Evolutionary conservation across 2,329 filamentous ascomycete genomes (phyloP), one percentile per base, ranked within the genome.

Genomic region (Fusarium sp.): DNA sequence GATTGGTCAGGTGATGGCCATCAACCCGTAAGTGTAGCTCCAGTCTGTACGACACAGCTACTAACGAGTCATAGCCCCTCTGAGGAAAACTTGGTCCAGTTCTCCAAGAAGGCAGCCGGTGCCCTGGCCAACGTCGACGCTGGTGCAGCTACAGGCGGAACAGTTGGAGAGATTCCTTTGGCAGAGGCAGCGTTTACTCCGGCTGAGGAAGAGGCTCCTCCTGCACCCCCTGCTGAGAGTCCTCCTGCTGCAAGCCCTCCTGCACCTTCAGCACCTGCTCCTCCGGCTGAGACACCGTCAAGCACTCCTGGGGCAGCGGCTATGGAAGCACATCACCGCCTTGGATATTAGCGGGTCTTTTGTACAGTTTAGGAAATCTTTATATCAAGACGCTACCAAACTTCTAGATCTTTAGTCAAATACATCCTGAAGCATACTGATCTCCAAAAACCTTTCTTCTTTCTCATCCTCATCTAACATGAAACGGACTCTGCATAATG

Each of bases 1-100:
- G 72, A 75, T 74, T 13, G 86, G 86, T 12, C 87, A 88, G 80
- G 82, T 85, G 33, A 83, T 86, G 79, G 81, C 86, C 10, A 82
- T 88, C 42, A 88, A 88, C 64, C 83, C 84, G 82, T 83, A 62
- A 66, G 81, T 73, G 0, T 5, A 5, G 5, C 20, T 10, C 9
- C 14, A 1, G n/a, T 15, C 14, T 3, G 12, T 17, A 11, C 13
- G 1, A 22, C 46, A 20, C 14, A 10, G 20, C 10, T 42, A 4
- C 56, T 65, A 17, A 70, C 50, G 15, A 7, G 0, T 15, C 3
- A 6, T 7, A 75, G 73, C 11, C 61, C 73, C 6, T 74, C 58
- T 10, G 73, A 75, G 12, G 73, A 69, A 5, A 71, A 70, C 13
- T 10, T 75, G 33, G 68, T 75, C 1, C 54, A 58, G n/a, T 75